Conservation (phyloP, 129 eudicot genomes). For the Lactuca saligna region DNA sequence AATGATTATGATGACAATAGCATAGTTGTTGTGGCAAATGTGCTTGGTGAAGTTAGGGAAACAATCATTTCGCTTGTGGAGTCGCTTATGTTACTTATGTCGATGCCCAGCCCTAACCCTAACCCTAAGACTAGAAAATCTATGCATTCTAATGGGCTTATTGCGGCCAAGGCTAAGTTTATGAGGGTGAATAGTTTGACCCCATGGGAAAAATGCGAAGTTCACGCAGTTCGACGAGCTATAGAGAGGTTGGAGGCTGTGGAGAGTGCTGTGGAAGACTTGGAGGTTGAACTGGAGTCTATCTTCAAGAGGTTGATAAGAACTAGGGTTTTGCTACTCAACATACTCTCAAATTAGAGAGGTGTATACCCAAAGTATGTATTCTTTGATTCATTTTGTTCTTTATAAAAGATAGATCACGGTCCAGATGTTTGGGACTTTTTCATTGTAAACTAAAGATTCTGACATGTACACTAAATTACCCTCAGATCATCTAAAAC, state of each 20-base stretch:
- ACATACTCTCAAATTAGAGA: constrained; percentile 57
- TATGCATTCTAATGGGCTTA: constrained; percentile 30
- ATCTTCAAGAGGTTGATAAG: constrained; percentile 67
- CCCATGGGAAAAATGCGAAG: constrained; percentile 70
- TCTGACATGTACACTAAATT: neutral
- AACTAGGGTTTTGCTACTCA: constrained; percentile 87
- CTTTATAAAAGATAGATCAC: neutral
- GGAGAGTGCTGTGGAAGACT: constrained; percentile 62
- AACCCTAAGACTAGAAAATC: constrained; percentile 26
- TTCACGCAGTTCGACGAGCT: constrained; percentile 34
- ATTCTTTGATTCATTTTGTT: constrained; percentile 2
- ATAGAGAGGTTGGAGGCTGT: constrained; percentile 62
- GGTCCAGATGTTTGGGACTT: constrained; percentile 10
- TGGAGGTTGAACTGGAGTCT: constrained; percentile 70
- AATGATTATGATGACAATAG: constrained; percentile 33
- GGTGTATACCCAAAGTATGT: neutral
- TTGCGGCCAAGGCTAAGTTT: constrained; percentile 39
- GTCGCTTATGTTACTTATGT: constrained; percentile 60
- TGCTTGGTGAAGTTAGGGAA: constrained; percentile 64
- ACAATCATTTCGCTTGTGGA: constrained; percentile 52
- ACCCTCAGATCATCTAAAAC: no score
- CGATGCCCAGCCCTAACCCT: constrained; percentile 57
- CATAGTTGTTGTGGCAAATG: constrained; percentile 53
- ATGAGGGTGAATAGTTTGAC: constrained; percentile 58
- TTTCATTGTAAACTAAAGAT: neutral